Evolutionary conservation across 495 filamentous ascomycete genomes (phyloP).

Genomic region (Glutinoglossum americanum): DNA sequence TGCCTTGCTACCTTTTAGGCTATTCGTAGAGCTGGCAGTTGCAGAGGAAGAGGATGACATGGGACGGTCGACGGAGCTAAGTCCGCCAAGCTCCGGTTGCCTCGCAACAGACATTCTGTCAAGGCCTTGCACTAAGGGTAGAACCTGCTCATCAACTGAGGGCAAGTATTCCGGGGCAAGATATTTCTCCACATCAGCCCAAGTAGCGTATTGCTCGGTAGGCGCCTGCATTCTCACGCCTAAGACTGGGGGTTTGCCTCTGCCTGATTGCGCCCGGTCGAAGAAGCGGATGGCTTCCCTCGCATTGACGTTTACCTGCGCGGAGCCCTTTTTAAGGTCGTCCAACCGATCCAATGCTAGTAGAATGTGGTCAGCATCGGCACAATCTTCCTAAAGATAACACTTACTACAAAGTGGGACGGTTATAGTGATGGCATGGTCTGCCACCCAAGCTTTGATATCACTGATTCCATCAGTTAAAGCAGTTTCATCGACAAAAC

Average conservation of each 20-base stretch:
- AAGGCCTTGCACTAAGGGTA: slow-evolving; percentile 2
- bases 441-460: slow-evolving; percentile 45
- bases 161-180: slow-evolving; percentile 15
- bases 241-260: slow-evolving; percentile 25
- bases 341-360: slow-evolving; percentile 19
- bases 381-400: neutral
- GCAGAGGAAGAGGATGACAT: neutral
- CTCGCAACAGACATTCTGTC: neutral
- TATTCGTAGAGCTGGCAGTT: neutral
- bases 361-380: neutral
- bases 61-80: neutral
- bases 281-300: slow-evolving; percentile 43
- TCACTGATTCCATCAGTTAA: slow-evolving; percentile 45
- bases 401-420: slow-evolving; percentile 47
- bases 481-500: slow-evolving; percentile 53
- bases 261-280: slow-evolving; percentile 36
- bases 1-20: neutral
- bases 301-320: slow-evolving; percentile 35
- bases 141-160: slow-evolving; percentile 9
- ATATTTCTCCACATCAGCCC: slow-evolving; percentile 41
- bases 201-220: slow-evolving; percentile 34
- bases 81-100: neutral
- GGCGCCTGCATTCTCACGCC: slow-evolving; percentile 32
- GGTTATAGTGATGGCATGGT: slow-evolving; percentile 40
- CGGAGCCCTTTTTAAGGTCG: slow-evolving; percentile 33